Evolutionary conservation across 2,329 filamentous ascomycete species (phyloP), one percentile per base, ranked within the genome.

Genomic region (Lasiodiplodia citricola): DNA sequence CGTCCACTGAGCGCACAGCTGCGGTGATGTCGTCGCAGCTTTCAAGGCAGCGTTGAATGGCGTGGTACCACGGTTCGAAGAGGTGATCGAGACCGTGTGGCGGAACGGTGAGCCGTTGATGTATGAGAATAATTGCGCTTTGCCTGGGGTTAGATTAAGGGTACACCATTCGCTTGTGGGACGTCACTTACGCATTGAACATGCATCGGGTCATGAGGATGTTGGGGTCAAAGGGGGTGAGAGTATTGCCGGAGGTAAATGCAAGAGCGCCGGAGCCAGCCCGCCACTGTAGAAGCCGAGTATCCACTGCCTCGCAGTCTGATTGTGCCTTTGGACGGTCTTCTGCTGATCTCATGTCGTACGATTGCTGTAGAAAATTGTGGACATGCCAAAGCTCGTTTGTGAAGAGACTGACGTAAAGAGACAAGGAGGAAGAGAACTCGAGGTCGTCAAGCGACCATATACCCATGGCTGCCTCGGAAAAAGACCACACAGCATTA

Each of bases 11-110:
- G 23, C 72, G 70, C 35, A 77, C 67, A 6, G 70, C 69, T 66
- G 70, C 73, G 4, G 74, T 73, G 51, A 75, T 75, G 57, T 71
- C 71, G 54, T 75, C 72, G 67, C 73, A 74, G 16, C 74, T 74
- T 47, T 77, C 72, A 2, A 76, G 56, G 65, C 74, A 76, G 5
- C 75, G 72, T 35, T 73, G 74, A n/a, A 74, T 73, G 18, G 75
- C 74, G 56, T 74, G 73, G 57, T 72, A 72, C 74, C 75, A 77
- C 10, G 73, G 73, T 11, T 75, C 73, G 56, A 71, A 72, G 3
- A 70, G 69, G 47, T 73, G 68, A 10, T 74, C 73, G 2, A 74
- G 63, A 1, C 73, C 72, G 0, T 70, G 47, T 13, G 73, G 74
- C 16, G 70, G 71, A 41, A 75, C 44, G 65, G 73, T 68, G 21